phyloP scores from a whole-genome alignment of 805 yeast species.

The Schwanniomyces yamadae region DNA sequence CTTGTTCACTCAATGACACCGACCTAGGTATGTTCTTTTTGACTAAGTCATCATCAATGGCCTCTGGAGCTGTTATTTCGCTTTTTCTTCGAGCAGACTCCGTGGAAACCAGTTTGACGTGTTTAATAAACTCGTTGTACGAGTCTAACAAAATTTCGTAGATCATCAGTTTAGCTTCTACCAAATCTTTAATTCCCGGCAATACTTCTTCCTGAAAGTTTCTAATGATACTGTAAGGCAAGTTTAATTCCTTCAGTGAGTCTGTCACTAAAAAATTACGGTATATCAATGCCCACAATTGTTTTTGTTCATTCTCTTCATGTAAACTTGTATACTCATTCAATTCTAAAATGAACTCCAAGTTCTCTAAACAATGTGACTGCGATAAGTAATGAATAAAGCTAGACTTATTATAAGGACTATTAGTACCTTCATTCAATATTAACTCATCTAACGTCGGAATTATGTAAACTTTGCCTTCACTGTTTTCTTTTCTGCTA shows the following conservation, averaged over 20 bases:
- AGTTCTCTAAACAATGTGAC: constrained; percentile 38
- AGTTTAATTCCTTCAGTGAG: constrained; percentile 32
- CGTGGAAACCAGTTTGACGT: constrained; percentile 4
- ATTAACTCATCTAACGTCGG: constrained; percentile 8
- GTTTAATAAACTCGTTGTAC: constrained; percentile 31
- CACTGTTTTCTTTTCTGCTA: not conserved
- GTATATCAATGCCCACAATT: constrained; percentile 28
- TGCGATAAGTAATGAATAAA: constrained; percentile 26
- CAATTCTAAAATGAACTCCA: constrained; percentile 30
- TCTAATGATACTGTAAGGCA: constrained; percentile 25
- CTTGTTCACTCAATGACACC: too few species aligned
- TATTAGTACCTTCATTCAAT: not conserved
- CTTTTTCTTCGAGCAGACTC: constrained; percentile 11
- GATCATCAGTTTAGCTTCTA: constrained; percentile 16
- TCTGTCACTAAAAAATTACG: constrained; percentile 25
- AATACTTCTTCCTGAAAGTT: constrained; percentile 16
- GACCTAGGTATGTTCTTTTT: constrained; percentile 3
- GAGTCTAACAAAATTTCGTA: constrained; percentile 32
- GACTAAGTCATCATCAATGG: not conserved
- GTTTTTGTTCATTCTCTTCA: constrained; percentile 8
- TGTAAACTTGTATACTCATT: constrained; percentile 13
- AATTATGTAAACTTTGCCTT: constrained; percentile 1
- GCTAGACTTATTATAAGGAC: constrained; percentile 5
- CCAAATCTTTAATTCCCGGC: constrained; percentile 18
- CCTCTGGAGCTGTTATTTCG: constrained; percentile 9